phyloP scores from a whole-genome alignment of 805 yeast species.

The Starmera amethionina region DNA sequence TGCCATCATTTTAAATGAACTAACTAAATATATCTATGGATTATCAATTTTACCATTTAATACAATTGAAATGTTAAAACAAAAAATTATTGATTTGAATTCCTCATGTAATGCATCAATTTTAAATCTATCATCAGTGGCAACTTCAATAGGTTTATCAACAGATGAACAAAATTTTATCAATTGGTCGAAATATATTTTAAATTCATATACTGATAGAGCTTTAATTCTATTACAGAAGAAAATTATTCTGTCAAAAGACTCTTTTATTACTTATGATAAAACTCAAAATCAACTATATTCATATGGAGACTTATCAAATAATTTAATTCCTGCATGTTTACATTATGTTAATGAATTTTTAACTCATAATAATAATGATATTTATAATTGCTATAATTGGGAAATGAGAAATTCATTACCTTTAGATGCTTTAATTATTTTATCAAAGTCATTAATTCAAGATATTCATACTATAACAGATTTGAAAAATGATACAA shows the following conservation, averaged over 20 bases:
- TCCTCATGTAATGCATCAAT: constrained; percentile 40
- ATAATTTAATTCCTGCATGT: constrained; percentile 45
- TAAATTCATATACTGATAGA: constrained; percentile 45
- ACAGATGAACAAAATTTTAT: constrained; percentile 29
- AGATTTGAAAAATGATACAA: constrained; percentile 23
- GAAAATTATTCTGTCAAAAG: constrained; percentile 23
- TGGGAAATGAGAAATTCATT: constrained; percentile 55
- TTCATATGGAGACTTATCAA: constrained; percentile 40
- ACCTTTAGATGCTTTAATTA: constrained; percentile 48
- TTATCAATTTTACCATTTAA: constrained; percentile 30
- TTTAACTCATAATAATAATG: constrained; percentile 36
- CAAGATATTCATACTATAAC: constrained; percentile 34
- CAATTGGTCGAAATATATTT: constrained; percentile 37
- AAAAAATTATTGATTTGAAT: constrained; percentile 39
- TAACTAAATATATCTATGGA: constrained; percentile 41
- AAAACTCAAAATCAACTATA: constrained; percentile 23
- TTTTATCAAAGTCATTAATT: constrained; percentile 41
- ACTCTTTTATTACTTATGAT: constrained; percentile 16
- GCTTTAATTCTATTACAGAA: constrained; percentile 33
- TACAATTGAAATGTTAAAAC: constrained; percentile 33
- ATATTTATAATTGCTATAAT: constrained; percentile 41
- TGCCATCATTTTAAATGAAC: constrained; percentile 40
- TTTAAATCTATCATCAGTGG: constrained; percentile 26
- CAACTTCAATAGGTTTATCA: constrained; percentile 27
- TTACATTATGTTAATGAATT: constrained; percentile 48